Evolutionary conservation across 106 monocot genomes (phyloP), one percentile per base, ranked within the genome.

Genomic region (Gastrodia elata): DNA sequence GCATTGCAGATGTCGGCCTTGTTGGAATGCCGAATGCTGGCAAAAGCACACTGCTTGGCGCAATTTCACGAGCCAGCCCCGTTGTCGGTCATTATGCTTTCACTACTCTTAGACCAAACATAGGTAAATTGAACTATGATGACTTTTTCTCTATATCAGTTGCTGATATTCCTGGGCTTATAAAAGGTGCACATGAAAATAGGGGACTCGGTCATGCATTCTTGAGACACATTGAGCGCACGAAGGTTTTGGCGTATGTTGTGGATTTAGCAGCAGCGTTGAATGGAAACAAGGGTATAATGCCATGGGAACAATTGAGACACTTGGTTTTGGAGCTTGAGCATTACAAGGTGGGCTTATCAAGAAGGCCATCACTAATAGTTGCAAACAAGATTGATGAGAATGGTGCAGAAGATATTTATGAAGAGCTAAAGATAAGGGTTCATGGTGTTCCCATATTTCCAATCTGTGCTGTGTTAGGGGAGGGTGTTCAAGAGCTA

Each of bases 331-430:
- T 74, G 79, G 92, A 97, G 74, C 88, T 97, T 4, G 92, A 97
- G 48, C 34, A 83, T 83, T 80, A 97, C 74, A 84, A 82, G 68
- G 81, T 80, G 72, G 97, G 93, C 0, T 67, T 97, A 75, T 81
- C 92, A 0, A 64, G 75, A 46, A 49, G 86, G 14, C 92, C 92
- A 14, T 92, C 92, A 11, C 67, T 92, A 44, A 71, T 97, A 16
- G 92, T 97, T 22, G 96, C 92, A 6, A 97, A 97, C 73, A 97
- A 97, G 71, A 86, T 93, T 35, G 92, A 97, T 61, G 92, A 92
- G 71, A 77, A 88, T 10, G 92, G 92, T 27, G 85, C 92, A 3
- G 90, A 86, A 37, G 48, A 75, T 55, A 74, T 82, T 16, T 86
- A 75, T n/a, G 80, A 85, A 80, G 96, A 97, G 72, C 70, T 97